These are phyloP conservation scores for Oryza punctata DNA, from an alignment of 176 grass and related monocot species.

Conservation along the genomic window DNA sequence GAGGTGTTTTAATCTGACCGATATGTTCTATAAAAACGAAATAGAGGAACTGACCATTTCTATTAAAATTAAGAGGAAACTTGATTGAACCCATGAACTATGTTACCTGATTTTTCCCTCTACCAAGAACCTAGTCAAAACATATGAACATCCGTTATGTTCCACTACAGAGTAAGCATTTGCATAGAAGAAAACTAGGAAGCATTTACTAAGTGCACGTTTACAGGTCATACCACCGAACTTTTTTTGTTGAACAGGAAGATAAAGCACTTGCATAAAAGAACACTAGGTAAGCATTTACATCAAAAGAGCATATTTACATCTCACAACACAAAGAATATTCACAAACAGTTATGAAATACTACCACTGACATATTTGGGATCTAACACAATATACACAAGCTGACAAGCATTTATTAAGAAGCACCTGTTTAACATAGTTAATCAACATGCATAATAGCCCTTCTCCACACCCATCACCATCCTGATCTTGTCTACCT, in stretches of 20 bases:
- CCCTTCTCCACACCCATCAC: conserved; percentile 30
- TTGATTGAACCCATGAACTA: neutral
- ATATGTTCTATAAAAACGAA: neutral
- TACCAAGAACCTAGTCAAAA: conserved; percentile 1
- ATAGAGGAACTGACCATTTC: neutral
- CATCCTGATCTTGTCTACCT: conserved; percentile 22
- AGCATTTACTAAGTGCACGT: neutral
- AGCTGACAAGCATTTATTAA: conserved; percentile 53
- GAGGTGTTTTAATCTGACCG: neutral
- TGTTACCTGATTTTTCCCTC: neutral
- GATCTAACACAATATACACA: conserved; percentile 39
- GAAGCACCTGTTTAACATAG: conserved; percentile 33
- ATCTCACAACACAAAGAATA: conserved; percentile 47
- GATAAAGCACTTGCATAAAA: neutral
- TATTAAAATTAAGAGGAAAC: neutral
- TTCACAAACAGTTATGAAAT: conserved; percentile 33
- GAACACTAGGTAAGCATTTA: conserved; percentile 31
- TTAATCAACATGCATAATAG: conserved; percentile 31
- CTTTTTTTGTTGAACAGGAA: neutral
- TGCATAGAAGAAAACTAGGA: neutral
- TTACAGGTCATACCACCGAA: neutral
- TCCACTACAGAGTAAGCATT: conserved; percentile 1
- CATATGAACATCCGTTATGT: neutral
- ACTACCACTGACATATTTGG: conserved; percentile 12
- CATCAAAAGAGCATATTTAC: conserved; percentile 44